Percentiles rank a stretch among this genome's conserved stretches.
Evolutionary conservation across 2,329 filamentous ascomycete genomes (phyloP).

Genomic region (Apiospora sp.): DNA sequence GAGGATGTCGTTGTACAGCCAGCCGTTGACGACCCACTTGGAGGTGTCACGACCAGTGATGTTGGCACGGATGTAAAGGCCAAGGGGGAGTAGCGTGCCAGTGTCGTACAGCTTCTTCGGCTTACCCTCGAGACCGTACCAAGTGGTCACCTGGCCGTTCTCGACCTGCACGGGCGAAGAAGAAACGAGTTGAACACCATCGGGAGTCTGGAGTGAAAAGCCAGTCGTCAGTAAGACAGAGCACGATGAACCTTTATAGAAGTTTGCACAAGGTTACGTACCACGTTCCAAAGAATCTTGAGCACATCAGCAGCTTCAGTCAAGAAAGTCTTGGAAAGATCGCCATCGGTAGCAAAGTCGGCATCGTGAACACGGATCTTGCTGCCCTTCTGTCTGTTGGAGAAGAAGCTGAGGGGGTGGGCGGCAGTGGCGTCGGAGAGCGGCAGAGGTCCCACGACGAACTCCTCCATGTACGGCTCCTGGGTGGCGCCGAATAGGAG

Average conservation of each 20-base stretch:
- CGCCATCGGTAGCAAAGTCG: conserved; percentile 8
- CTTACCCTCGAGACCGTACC: conserved; percentile 3
- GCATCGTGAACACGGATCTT: conserved; percentile 11
- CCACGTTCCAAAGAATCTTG: conserved; percentile 12
- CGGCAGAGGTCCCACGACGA: conserved; percentile 7
- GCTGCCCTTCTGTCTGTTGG: conserved; percentile 14
- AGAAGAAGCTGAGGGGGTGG: conserved; percentile 6
- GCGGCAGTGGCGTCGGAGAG: not conserved
- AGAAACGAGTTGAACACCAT: conserved; percentile 3
- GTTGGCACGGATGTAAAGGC: conserved; percentile 54
- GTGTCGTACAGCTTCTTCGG: conserved; percentile 40
- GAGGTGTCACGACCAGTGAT: conserved; percentile 58
- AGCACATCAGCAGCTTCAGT: not conserved
- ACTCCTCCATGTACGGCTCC: conserved; percentile 10
- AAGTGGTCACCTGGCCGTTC: conserved; percentile 10
- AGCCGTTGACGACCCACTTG: conserved; percentile 58
- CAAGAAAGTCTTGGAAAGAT: not conserved
- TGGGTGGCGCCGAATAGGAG: conserved; percentile 2
- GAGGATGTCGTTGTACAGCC: conserved; percentile 63
- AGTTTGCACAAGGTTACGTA: not conserved
- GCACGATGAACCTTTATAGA: too few relatives aligned
- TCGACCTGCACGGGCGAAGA: conserved; percentile 16
- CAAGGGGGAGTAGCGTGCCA: conserved; percentile 54
- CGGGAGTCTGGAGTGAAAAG: not conserved
- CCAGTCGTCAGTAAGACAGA: not conserved